phyloP scores from a whole-genome alignment of 257 asterid species.

The Nicotiana benthamiana region DNA sequence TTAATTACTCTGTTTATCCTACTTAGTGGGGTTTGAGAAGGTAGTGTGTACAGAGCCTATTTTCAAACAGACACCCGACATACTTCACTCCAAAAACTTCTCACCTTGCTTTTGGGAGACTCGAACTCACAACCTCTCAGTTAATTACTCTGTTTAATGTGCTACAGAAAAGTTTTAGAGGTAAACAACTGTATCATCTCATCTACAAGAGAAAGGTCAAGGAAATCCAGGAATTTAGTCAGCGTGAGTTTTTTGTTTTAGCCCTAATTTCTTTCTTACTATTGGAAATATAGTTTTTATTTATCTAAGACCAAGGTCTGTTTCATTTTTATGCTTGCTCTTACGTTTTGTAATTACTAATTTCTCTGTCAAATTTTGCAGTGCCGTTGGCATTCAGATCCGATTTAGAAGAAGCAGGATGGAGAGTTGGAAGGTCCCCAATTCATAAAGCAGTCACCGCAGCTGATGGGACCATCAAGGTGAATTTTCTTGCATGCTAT shows the following conservation, averaged over 20 bases:
- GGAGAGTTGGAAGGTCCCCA: slow-evolving; percentile 82
- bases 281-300: background rate
- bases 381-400: slow-evolving; percentile 87
- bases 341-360: background rate
- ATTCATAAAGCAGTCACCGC: slow-evolving; percentile 56
- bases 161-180: slow-evolving; percentile 70
- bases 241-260: slow-evolving; percentile 39
- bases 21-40: no score
- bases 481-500: slow-evolving; percentile 21
- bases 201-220: slow-evolving; percentile 76
- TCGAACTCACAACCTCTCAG: no score
- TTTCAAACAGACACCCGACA: no score
- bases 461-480: slow-evolving; percentile 94
- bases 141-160: background rate
- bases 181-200: slow-evolving; percentile 81
- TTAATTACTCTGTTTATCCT: no score
- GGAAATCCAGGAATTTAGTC: slow-evolving; percentile 60
- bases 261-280: background rate
- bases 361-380: slow-evolving; percentile 15
- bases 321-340: background rate
- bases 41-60: no score
- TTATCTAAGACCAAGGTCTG: background rate
- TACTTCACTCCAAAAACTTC: no score
- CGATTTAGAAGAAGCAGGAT: slow-evolving; percentile 74
- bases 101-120: no score